Percentiles rank a stretch among this genome's conserved stretches.
Conservation (phyloP, 2,329 filamentous ascomycete genomes). For the Phoma sp. region DNA sequence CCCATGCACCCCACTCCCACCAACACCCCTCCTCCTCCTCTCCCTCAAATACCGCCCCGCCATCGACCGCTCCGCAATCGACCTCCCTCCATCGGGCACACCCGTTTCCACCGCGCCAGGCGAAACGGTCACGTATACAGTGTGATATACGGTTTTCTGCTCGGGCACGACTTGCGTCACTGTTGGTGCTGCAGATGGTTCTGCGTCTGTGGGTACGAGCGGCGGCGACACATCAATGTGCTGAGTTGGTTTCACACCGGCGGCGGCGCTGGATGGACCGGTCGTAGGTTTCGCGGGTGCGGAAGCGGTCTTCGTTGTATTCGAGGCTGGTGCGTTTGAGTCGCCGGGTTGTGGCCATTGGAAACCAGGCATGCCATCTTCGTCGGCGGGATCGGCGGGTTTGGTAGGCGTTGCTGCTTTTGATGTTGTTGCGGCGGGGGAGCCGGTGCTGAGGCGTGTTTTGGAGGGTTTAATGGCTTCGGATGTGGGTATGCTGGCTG, state of each 20-base stretch:
- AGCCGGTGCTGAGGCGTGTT: conserved; percentile 4
- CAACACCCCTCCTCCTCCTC: conserved; percentile 24
- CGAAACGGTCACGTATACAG: conserved; percentile 24
- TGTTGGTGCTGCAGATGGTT: conserved; percentile 9
- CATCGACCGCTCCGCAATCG: no score
- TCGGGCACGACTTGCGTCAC: conserved; percentile 11
- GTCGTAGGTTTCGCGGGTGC: conserved; percentile 8
- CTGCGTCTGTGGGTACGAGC: conserved; percentile 1
- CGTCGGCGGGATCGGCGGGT: conserved; percentile 11
- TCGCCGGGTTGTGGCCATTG: conserved; percentile 26
- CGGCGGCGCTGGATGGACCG: conserved; percentile 1
- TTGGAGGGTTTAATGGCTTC: conserved; percentile 3
- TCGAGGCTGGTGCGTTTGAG: background rate
- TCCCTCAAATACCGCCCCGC: conserved; percentile 26
- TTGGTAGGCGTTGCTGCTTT: conserved; percentile 12
- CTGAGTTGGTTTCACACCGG: background rate
- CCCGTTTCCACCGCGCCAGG: conserved; percentile 19
- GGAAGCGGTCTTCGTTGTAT: conserved; percentile 13
- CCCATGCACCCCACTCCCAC: no score
- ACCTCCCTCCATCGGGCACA: conserved; percentile 15
- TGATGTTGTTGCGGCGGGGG: conserved; percentile 4
- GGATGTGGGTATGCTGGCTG: conserved; percentile 4
- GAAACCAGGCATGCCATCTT: conserved; percentile 29
- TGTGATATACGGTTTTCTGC: conserved; percentile 24
- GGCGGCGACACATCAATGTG: background rate